A percentile compares a stretch with the other conserved stretches of the same genome.
Evolutionary conservation across 345 rosid species (phyloP).

Genomic region (sweet orange (Citrus sinensis)): DVS_A1.0 CM039165.1:13802501-13803000

Average conservation of each 20-base stretch:
- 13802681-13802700: conserved; percentile 76
- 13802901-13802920: no score
- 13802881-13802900: no score
- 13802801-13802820: background rate
- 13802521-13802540: background rate
- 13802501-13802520: background rate
- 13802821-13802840: background rate
- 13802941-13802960: no score
- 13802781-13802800: conserved; percentile 42
- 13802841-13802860: background rate
- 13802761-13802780: conserved; percentile 84
- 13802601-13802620: background rate
- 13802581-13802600: background rate
- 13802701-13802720: conserved; percentile 85
- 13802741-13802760: conserved; percentile 88
- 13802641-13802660: conserved; percentile 8
- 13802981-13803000: no score
- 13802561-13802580: background rate
- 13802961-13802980: no score
- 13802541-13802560: background rate
- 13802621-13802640: background rate
- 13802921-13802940: no score
- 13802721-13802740: conserved; percentile 91
- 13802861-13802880: background rate
- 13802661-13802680: conserved; percentile 67